Percentiles rank a stretch among this genome's conserved stretches.
These are phyloP conservation scores for Leishmania aethiopica DNA, from an alignment of 208 protist genomes.

Conservation along the genomic window DNA sequence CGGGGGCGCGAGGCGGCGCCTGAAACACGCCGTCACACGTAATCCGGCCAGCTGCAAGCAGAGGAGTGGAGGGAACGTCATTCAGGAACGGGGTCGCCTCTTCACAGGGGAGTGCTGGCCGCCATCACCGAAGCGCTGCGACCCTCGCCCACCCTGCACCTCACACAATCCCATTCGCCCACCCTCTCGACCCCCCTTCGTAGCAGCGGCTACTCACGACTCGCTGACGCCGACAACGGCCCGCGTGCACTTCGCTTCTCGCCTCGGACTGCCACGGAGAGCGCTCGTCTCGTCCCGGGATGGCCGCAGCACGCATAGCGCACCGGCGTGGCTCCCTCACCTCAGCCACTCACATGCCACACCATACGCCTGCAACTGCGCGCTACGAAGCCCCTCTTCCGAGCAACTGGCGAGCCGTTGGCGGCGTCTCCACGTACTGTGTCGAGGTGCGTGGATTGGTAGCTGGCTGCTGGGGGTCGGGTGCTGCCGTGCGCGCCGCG, in stretches of 20 bases:
- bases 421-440: neutral
- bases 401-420: too few relatives aligned
- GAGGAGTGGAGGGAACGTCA: too few relatives aligned
- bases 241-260: neutral
- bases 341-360: too few relatives aligned
- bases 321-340: too few relatives aligned
- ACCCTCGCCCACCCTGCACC: neutral
- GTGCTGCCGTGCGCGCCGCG: too few relatives aligned
- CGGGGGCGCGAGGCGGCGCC: neutral
- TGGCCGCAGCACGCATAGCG: neutral
- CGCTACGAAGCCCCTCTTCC: too few relatives aligned
- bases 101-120: neutral
- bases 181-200: neutral
- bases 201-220: neutral
- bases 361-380: too few relatives aligned
- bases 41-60: neutral
- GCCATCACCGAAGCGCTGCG: neutral
- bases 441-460: too few relatives aligned
- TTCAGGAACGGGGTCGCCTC: too few relatives aligned
- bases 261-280: neutral
- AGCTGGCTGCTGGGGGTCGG: neutral
- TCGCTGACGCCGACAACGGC: neutral
- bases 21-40: neutral
- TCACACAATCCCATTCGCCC: neutral
- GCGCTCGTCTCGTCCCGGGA: neutral